Conservation (phyloP, 148 eudicot species). For the Rheum nobile region DNA sequence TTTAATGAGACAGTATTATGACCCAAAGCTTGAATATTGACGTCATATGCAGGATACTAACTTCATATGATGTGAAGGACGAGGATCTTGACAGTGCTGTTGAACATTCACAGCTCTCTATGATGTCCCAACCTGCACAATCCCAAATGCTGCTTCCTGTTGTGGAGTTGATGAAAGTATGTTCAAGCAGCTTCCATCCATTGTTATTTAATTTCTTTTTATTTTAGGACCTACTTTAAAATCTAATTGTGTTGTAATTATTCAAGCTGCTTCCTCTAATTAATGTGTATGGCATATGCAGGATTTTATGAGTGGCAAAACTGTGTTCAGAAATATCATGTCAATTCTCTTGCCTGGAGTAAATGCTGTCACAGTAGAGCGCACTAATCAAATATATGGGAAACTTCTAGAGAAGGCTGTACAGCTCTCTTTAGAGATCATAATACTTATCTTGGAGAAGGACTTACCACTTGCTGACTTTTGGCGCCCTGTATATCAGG, state of each 20-base stretch:
- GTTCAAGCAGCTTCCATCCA: constrained; percentile 1
- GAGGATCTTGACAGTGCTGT: constrained; percentile 62
- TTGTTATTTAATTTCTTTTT: not conserved
- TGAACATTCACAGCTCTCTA: constrained; percentile 46
- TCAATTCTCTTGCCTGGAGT: constrained; percentile 82
- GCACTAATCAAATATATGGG: constrained; percentile 71
- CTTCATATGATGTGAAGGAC: constrained; percentile 59
- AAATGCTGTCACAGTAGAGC: constrained; percentile 58
- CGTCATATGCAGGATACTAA: constrained; percentile 56
- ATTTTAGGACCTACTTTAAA: not conserved
- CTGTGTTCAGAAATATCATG: constrained; percentile 80
- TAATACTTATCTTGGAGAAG: constrained; percentile 71
- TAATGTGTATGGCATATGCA: constrained; percentile 15
- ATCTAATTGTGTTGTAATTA: not conserved
- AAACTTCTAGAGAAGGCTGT: constrained; percentile 75
- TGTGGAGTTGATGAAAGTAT: constrained; percentile 81
- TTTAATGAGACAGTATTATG: not conserved
- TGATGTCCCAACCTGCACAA: constrained; percentile 52
- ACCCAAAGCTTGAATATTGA: not conserved
- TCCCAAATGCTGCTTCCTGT: constrained; percentile 81
- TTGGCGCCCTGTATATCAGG: constrained; percentile 99
- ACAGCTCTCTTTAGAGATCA: constrained; percentile 61
- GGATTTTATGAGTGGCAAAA: constrained; percentile 99
- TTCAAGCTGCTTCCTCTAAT: not conserved
- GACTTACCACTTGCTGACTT: constrained; percentile 67